Evolutionary conservation across 169 alveolate genomes (phyloP).

Genomic region (Pseudocohnilembus persalinus): DNA sequence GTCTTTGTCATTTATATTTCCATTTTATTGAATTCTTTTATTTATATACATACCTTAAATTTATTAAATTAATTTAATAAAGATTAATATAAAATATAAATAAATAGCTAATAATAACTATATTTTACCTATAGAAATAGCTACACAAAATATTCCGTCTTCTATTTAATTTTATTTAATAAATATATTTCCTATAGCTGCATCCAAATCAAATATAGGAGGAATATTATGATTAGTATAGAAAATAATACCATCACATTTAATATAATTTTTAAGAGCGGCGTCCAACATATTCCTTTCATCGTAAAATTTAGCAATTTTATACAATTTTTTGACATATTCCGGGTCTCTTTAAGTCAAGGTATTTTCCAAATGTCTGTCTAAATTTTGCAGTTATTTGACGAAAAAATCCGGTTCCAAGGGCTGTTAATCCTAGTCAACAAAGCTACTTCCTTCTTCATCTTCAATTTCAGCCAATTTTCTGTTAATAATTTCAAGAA

Average conservation of each 20-base stretch:
- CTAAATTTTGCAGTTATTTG: not conserved
- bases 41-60: too few species aligned
- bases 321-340: too few species aligned
- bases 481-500: not conserved
- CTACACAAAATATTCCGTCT: not conserved
- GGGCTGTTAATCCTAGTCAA: not conserved
- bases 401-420: too few species aligned
- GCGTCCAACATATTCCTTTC: not conserved
- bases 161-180: not conserved
- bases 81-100: too few species aligned
- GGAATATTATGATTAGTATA: not conserved
- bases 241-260: not conserved
- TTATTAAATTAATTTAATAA: too few species aligned
- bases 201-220: not conserved
- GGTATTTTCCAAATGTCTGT: not conserved
- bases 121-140: not conserved
- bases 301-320: not conserved
- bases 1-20: too few species aligned
- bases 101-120: not conserved
- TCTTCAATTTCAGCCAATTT: not conserved
- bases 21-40: too few species aligned
- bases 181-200: not conserved
- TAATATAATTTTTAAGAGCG: not conserved
- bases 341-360: not conserved
- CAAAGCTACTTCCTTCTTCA: not conserved